These are phyloP conservation scores for Pleurostoma richardsiae DNA, from an alignment of 2,329 filamentous ascomycete genomes.

Conservation along the genomic window DNA sequence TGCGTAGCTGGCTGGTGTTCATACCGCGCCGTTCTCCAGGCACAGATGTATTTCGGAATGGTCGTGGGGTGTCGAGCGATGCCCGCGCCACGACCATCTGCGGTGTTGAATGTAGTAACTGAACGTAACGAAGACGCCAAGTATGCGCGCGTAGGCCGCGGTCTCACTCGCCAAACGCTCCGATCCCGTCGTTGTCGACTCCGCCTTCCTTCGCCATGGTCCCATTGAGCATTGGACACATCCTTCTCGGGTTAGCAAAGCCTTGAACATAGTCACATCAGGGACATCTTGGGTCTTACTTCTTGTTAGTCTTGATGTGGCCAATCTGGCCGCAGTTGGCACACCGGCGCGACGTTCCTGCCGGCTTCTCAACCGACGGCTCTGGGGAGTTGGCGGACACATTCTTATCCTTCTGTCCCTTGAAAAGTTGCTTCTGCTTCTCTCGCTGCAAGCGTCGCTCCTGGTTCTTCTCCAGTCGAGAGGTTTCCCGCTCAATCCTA, in stretches of 20 bases:
- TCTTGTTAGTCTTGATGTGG: slow-evolving; percentile 99
- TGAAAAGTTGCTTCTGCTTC: slow-evolving; percentile 65
- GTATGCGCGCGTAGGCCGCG: too few relatives aligned
- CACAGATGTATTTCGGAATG: too few relatives aligned
- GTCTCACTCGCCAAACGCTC: slow-evolving; percentile 6
- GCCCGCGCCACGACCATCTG: too few relatives aligned
- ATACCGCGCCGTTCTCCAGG: too few relatives aligned
- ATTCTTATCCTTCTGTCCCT: slow-evolving; percentile 48
- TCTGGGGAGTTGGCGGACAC: slow-evolving; percentile 39
- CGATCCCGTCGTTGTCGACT: slow-evolving; percentile 6
- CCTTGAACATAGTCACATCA: background rate
- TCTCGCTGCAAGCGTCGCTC: slow-evolving; percentile 86
- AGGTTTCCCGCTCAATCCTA: slow-evolving; percentile 69
- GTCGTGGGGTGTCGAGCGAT: too few relatives aligned
- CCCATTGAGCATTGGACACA: slow-evolving; percentile 10
- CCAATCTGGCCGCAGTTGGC: slow-evolving; percentile 96
- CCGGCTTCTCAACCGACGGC: slow-evolving; percentile 44
- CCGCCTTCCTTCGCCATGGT: slow-evolving; percentile 6
- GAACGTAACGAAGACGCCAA: too few relatives aligned
- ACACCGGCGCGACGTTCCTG: slow-evolving; percentile 81
- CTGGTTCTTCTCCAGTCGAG: slow-evolving; percentile 83
- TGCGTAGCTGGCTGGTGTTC: too few relatives aligned
- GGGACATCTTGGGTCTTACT: slow-evolving; percentile 50
- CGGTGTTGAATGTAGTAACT: too few relatives aligned
- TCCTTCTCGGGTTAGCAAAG: background rate